A percentile compares a stretch with the other conserved stretches of the same genome.
Conservation (phyloP, 2,329 filamentous ascomycete genomes). For the Talaromyces sp. region DNA sequence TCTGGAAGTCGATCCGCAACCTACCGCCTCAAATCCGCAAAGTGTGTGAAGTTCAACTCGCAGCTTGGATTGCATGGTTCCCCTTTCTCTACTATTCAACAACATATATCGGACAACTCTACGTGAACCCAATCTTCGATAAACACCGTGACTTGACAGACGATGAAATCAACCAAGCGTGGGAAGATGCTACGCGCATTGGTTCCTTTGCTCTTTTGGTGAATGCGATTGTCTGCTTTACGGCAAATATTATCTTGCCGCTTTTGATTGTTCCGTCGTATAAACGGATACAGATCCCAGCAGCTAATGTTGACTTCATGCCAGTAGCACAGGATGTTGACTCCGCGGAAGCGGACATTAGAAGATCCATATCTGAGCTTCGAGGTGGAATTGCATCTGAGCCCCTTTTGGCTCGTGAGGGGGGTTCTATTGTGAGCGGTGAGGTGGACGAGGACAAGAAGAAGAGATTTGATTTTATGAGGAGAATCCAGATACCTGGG, state of each 20-base stretch:
- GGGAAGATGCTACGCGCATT: constrained; percentile 79
- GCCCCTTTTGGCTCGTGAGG: constrained; percentile 25
- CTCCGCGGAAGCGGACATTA: background rate
- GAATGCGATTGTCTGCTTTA: constrained; percentile 80
- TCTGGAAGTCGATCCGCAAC: constrained; percentile 71
- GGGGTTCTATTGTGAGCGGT: constrained; percentile 16
- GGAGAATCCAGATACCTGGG: constrained; percentile 69
- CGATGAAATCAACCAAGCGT: constrained; percentile 71
- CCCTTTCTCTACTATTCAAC: constrained; percentile 94
- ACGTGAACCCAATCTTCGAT: constrained; percentile 76
- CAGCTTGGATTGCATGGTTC: constrained; percentile 93
- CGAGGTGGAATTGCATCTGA: constrained; percentile 32
- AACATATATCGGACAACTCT: constrained; percentile 89
- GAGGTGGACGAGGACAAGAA: constrained; percentile 10
- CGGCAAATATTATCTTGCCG: constrained; percentile 77
- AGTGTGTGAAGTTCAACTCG: constrained; percentile 79
- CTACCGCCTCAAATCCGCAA: constrained; percentile 77
- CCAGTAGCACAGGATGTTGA: constrained; percentile 17
- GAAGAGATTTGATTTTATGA: constrained; percentile 39
- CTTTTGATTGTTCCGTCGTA: constrained; percentile 83
- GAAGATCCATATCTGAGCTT: constrained; percentile 24
- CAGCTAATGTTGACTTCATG: constrained; percentile 17
- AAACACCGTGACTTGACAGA: constrained; percentile 73
- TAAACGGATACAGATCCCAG: constrained; percentile 25
- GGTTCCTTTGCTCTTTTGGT: constrained; percentile 86